Conservation (phyloP, 768 basidiomycete genomes). For the Kwoniella sp. region DNA sequence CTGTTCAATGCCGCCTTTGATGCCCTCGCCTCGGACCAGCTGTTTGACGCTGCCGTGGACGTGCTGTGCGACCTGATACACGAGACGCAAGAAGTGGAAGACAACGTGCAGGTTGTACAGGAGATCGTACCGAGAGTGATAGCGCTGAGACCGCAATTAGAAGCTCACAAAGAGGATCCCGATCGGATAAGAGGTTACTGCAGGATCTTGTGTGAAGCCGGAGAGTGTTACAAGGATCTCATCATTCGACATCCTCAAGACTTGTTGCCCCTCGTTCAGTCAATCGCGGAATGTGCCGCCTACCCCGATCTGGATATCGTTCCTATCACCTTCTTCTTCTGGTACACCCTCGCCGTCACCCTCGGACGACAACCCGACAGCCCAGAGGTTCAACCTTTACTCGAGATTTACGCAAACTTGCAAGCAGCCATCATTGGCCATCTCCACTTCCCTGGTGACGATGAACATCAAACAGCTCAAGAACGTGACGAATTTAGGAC, state of each 20-base stretch:
- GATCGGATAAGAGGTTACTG: slow-evolving; percentile 88
- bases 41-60: slow-evolving; percentile 93
- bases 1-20: slow-evolving; percentile 81
- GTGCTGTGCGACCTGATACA: slow-evolving; percentile 92
- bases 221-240: slow-evolving; percentile 88
- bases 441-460: slow-evolving; percentile 83
- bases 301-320: slow-evolving; percentile 94
- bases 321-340: slow-evolving; percentile 96
- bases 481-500: slow-evolving; percentile 91
- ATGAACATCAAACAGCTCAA: slow-evolving; percentile 65
- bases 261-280: slow-evolving; percentile 92
- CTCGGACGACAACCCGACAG: slow-evolving; percentile 69
- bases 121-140: slow-evolving; percentile 85
- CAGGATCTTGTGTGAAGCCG: slow-evolving; percentile 93
- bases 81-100: slow-evolving; percentile 96
- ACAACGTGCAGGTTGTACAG: slow-evolving; percentile 86
- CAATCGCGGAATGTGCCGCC: slow-evolving; percentile 88
- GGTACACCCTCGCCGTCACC: slow-evolving; percentile 92
- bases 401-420: slow-evolving; percentile 78
- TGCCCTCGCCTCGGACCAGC: slow-evolving; percentile 74
- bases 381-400: slow-evolving; percentile 61
- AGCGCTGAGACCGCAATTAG: slow-evolving; percentile 66
- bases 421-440: slow-evolving; percentile 85
- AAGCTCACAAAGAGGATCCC: slow-evolving; percentile 64
- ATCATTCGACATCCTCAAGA: slow-evolving; percentile 85